A percentile compares a stretch with the other conserved stretches of the same genome.
Conservation (phyloP, 306 rosid genomes). For the Dicorynia guianensis region DNA sequence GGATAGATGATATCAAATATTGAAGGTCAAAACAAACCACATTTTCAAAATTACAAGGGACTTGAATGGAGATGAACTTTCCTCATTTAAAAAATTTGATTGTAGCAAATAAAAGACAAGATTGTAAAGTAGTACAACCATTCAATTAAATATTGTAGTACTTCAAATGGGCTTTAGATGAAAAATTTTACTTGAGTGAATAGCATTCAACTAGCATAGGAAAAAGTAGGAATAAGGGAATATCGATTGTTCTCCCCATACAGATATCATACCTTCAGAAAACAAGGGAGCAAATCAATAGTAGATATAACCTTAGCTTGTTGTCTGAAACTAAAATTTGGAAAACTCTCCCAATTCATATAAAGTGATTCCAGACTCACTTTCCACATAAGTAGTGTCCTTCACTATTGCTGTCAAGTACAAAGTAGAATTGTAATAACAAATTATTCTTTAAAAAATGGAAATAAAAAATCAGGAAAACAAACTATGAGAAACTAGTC, state of each 20-base stretch:
- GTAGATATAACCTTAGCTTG: constrained; percentile 63
- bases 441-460: background rate
- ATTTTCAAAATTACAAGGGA: constrained; percentile 52
- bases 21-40: constrained; percentile 51
- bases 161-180: constrained; percentile 8
- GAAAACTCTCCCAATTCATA: constrained; percentile 60
- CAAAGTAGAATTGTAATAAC: background rate
- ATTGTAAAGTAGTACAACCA: background rate
- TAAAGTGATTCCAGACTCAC: constrained; percentile 68
- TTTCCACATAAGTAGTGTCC: constrained; percentile 68
- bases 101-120: constrained; percentile 50
- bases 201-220: constrained; percentile 32
- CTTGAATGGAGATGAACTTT: constrained; percentile 63
- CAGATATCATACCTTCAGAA: constrained; percentile 63
- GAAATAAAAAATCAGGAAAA: background rate
- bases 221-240: constrained; percentile 30
- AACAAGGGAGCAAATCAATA: constrained; percentile 68
- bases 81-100: constrained; percentile 63
- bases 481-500: background rate
- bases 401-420: constrained; percentile 61
- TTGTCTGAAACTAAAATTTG: constrained; percentile 64
- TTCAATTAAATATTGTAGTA: constrained; percentile 23
- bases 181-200: background rate
- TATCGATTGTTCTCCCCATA: constrained; percentile 17
- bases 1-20: constrained; percentile 28